Evolutionary conservation across 2,329 filamentous ascomycete genomes (phyloP).

Genomic region (Talaromyces funiculosus): DNA sequence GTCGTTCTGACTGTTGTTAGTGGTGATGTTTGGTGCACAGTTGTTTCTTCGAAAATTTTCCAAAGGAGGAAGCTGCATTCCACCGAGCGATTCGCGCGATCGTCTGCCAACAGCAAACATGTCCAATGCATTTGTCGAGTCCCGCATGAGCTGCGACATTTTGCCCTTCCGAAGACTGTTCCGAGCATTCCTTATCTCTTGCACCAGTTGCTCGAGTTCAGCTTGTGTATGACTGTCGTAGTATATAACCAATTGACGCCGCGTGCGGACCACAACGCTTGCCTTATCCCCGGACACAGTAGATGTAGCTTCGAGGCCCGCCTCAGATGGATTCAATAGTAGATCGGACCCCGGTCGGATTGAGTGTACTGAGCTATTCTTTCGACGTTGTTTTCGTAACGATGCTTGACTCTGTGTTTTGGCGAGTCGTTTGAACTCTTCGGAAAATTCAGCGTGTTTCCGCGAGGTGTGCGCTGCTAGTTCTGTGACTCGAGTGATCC

Average conservation of each 20-base stretch:
- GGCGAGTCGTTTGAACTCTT: slow-evolving; percentile 36
- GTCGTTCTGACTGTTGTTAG: slow-evolving; percentile 45
- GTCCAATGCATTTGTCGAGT: slow-evolving; percentile 16
- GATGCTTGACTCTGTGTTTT: slow-evolving; percentile 15
- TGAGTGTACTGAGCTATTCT: slow-evolving; percentile 40
- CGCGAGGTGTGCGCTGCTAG: slow-evolving; percentile 36
- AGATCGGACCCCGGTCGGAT: slow-evolving; percentile 22
- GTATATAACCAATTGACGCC: slow-evolving; percentile 78
- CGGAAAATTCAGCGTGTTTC: slow-evolving; percentile 39
- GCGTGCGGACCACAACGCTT: slow-evolving; percentile 57
- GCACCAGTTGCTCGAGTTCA: slow-evolving; percentile 75
- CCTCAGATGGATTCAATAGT: background rate
- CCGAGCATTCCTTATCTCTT: slow-evolving; percentile 70
- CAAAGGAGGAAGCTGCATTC: slow-evolving; percentile 1
- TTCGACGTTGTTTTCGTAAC: slow-evolving; percentile 26
- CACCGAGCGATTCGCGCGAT: slow-evolving; percentile 1
- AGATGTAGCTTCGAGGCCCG: slow-evolving; percentile 23
- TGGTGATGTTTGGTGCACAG: background rate
- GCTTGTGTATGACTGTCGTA: slow-evolving; percentile 85
- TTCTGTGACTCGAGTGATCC: slow-evolving; percentile 39
- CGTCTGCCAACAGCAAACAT: slow-evolving; percentile 13
- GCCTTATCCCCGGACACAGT: slow-evolving; percentile 26
- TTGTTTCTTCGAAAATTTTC: background rate
- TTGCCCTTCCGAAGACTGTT: slow-evolving; percentile 84
- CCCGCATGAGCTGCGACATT: slow-evolving; percentile 42